Evolutionary conservation across 768 basidiomycete genomes (phyloP).

Genomic region (Panaeolus papilionaceus): DNA sequence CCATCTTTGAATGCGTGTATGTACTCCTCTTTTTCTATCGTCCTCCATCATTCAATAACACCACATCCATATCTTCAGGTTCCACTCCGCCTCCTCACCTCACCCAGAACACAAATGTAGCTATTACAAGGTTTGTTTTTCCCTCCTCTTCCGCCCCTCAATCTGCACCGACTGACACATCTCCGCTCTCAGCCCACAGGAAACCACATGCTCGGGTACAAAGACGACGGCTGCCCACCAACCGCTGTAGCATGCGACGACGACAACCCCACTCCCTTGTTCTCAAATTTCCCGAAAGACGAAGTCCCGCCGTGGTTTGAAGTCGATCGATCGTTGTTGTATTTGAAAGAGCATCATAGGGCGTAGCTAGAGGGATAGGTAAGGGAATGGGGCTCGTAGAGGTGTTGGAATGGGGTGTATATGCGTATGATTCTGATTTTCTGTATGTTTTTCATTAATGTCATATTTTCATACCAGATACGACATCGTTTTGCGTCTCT

Average conservation of each 20-base stretch:
- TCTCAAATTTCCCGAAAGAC: not conserved
- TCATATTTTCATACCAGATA: too few relatives aligned
- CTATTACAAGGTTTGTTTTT: not conserved
- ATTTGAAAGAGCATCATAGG: not conserved
- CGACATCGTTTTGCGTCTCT: too few relatives aligned
- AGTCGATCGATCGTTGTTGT: not conserved
- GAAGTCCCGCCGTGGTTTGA: not conserved
- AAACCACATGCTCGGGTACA: not conserved
- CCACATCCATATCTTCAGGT: not conserved
- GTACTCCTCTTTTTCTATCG: not conserved
- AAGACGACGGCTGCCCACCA: not conserved
- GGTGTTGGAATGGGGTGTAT: too few relatives aligned
- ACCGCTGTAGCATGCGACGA: not conserved
- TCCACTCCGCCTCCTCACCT: not conserved
- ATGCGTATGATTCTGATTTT: too few relatives aligned
- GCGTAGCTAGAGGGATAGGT: too few relatives aligned
- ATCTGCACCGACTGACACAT: not conserved
- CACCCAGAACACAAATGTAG: not conserved
- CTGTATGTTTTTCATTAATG: too few relatives aligned
- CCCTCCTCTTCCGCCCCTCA: not conserved
- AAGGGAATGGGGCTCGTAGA: too few relatives aligned
- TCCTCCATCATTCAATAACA: not conserved
- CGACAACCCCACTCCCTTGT: not conserved
- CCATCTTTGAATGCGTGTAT: not conserved
- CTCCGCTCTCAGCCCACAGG: not conserved